Percentiles rank a stretch among this genome's conserved stretches.
phyloP scores from a whole-genome alignment of 2,329 filamentous ascomycete species.

The Aspergillus piperis region DNA sequence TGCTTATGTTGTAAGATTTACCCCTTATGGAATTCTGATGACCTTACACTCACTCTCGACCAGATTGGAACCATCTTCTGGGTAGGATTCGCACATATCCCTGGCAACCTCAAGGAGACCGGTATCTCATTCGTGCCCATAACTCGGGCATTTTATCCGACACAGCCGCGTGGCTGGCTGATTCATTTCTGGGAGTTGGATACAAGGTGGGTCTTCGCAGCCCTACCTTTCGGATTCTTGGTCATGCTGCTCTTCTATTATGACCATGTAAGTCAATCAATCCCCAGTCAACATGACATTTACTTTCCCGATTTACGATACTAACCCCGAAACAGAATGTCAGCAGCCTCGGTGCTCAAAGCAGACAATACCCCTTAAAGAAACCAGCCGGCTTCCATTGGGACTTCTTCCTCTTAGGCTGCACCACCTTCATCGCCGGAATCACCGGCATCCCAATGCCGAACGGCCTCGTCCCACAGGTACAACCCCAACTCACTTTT shows the following conservation, averaged over 20 bases:
- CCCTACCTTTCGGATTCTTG: constrained; percentile 76
- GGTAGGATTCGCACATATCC: constrained; percentile 78
- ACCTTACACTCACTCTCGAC: not conserved
- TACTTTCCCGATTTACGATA: not conserved
- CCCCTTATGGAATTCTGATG: not conserved
- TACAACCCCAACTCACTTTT: constrained; percentile 47
- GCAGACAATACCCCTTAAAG: constrained; percentile 73
- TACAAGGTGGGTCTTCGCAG: constrained; percentile 71
- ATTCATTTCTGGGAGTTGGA: constrained; percentile 76
- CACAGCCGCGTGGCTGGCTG: constrained; percentile 69
- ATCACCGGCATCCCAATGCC: constrained; percentile 74
- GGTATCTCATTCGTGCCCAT: constrained; percentile 71
- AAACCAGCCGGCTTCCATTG: constrained; percentile 82
- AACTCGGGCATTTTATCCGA: constrained; percentile 73
- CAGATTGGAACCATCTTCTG: constrained; percentile 68
- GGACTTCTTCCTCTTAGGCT: constrained; percentile 75
- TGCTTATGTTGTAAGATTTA: constrained; percentile 48
- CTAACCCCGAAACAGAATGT: constrained; percentile 53
- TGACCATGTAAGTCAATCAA: constrained; percentile 69
- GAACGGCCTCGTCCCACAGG: constrained; percentile 77
- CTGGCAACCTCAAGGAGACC: constrained; percentile 71
- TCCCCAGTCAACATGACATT: constrained; percentile 29
- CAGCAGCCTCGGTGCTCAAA: constrained; percentile 74
- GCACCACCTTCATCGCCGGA: constrained; percentile 72
- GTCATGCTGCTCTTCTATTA: constrained; percentile 84